Evolutionary conservation across 176 grass and related monocot genomes (phyloP).

Genomic region (Otatea glauca): DNA sequence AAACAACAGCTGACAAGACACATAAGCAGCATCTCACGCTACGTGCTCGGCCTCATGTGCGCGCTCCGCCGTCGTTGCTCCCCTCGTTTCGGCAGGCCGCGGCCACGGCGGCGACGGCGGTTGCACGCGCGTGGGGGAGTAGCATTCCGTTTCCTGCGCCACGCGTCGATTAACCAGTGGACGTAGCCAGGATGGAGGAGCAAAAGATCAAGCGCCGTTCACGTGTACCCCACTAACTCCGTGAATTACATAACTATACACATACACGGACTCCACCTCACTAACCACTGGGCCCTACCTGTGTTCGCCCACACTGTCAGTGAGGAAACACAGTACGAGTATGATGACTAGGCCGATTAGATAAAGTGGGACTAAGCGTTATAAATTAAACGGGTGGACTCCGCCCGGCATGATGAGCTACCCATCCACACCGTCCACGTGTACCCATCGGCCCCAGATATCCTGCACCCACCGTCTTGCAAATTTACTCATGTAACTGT

Average conservation of each 20-base stretch:
- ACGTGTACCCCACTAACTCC: constrained; percentile 49
- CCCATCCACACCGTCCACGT: constrained; percentile 60
- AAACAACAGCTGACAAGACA: neutral
- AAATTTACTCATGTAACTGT: accelerated
- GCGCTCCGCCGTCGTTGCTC: neutral
- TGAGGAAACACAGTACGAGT: neutral
- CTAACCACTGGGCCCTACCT: accelerated
- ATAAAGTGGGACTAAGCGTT: constrained; percentile 37
- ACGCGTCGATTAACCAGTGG: constrained; percentile 3
- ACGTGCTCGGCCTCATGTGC: neutral
- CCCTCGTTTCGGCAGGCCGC: neutral
- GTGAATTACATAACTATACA: neutral
- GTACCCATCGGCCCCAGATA: neutral
- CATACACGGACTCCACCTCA: accelerated
- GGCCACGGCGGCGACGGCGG: neutral
- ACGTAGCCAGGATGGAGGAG: neutral
- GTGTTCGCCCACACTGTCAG: neutral
- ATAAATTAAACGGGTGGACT: constrained; percentile 58
- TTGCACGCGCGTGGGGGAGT: neutral
- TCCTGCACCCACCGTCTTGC: neutral
- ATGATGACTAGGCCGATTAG: neutral
- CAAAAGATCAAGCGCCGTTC: constrained; percentile 50
- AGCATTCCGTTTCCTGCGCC: neutral
- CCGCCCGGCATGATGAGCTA: constrained; percentile 50
- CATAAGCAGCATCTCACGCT: no score